phyloP scores from a whole-genome alignment of 768 basidiomycete genomes.

The Tephrocybe rancida region DNA sequence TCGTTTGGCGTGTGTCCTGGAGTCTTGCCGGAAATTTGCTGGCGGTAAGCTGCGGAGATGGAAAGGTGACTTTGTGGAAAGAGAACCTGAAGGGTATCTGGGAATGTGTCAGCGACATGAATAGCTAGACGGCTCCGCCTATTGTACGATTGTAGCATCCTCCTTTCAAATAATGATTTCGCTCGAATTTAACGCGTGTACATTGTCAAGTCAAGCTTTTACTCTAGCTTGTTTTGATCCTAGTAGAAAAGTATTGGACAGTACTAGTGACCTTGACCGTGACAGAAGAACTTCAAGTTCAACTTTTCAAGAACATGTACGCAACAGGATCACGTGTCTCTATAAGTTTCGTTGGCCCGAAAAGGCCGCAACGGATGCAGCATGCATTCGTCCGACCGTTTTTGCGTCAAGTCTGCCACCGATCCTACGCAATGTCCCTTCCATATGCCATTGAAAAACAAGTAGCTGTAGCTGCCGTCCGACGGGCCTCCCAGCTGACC shows the following conservation, averaged over 20 bases:
- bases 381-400: slow-evolving; percentile 14
- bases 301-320: no score
- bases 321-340: slow-evolving; percentile 1
- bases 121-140: slow-evolving; percentile 50
- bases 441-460: slow-evolving; percentile 69
- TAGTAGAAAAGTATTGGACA: no score
- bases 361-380: slow-evolving; percentile 12
- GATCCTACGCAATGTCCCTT: slow-evolving; percentile 48
- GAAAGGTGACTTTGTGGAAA: slow-evolving; percentile 98
- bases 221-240: no score
- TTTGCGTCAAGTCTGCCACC: slow-evolving; percentile 18
- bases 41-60: slow-evolving; percentile 96
- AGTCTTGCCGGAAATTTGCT: slow-evolving; percentile 94
- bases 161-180: background rate
- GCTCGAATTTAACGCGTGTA: no score
- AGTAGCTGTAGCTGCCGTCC: slow-evolving; percentile 85
- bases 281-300: no score
- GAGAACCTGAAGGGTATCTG: slow-evolving; percentile 93
- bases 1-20: slow-evolving; percentile 99
- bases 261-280: no score
- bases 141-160: slow-evolving; percentile 4
- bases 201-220: no score
- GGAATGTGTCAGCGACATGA: slow-evolving; percentile 97
- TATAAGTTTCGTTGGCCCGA: slow-evolving; percentile 2
- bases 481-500: slow-evolving; percentile 83